Evolutionary conservation across 345 rosid species (phyloP).

Genomic region (Eucalyptus tenuipes): DNA sequence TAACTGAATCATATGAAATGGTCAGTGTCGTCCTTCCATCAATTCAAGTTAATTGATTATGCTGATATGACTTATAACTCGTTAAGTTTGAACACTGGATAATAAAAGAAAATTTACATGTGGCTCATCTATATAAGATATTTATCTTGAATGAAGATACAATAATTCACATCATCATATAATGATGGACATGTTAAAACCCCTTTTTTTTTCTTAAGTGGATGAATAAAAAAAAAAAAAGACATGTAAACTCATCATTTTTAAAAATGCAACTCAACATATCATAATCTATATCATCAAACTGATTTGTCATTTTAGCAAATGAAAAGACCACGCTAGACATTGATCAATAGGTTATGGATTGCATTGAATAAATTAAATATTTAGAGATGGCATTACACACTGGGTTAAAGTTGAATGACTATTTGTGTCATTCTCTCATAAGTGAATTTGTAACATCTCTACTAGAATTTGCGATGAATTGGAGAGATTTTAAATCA

Average conservation of each 20-base stretch:
- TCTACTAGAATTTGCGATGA: not conserved
- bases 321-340: accelerated
- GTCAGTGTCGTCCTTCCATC: not conserved
- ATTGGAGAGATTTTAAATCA: not conserved
- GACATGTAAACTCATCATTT: not conserved
- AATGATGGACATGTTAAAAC: not conserved
- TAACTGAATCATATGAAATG: not conserved
- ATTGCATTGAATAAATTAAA: not conserved
- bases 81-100: not conserved
- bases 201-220: not conserved
- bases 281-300: not conserved
- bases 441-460: not conserved
- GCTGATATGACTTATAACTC: not conserved
- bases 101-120: not conserved
- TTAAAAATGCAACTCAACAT: not conserved
- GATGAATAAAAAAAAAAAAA: not conserved
- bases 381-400: not conserved
- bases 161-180: not conserved
- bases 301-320: not conserved
- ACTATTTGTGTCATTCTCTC: not conserved
- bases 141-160: not conserved
- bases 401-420: not conserved
- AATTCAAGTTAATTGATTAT: not conserved
- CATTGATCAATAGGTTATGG: not conserved
- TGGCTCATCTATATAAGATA: not conserved